Evolutionary conservation across 2,329 filamentous ascomycete species (phyloP), one percentile per base, ranked within the genome.

Genomic region (Arthrobotrys musiformis): DNA sequence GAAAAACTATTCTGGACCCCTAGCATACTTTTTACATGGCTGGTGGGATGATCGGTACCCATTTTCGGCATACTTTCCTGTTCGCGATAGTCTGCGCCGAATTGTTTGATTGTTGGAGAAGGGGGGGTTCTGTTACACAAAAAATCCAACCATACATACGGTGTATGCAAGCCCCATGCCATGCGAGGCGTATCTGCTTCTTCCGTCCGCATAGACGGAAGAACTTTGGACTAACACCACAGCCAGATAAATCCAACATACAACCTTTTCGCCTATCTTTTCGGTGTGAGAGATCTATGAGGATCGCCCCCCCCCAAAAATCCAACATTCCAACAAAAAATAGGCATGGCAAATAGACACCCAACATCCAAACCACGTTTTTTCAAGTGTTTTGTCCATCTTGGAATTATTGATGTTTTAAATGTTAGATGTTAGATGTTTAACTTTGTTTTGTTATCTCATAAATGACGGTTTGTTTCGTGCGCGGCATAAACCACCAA

Each of bases 351-450:
- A 19, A 42, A 8, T 1, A 42, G 17, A 13, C 11, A 19, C 4
- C 50, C 30, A 56, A 56, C 50, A 56, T 35, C 22, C n/a, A 7
- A 30, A 52, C 48, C 48, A 58, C 33, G 54, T 58, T 58, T 58
- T 58, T 33, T 33, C 9, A 9, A 3, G 15, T 24, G 44, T 48
- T 48, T 48, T 48, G 17, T 58, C 22, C 33, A 58, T n/a, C 19
- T 40, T 58, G 19, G 54, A 58, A 40, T 58, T 6, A 15, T 56
- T 33, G 3, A 1, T 17, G n/a, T n/a, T n/a, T n/a, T 15, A 58
- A 37, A 24, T 40, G 1, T 11, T 48, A n/a, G n/a, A n/a, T n/a
- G n/a, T 24, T 48, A 48, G 44, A 24, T 11, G 24, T 24, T 3
- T 24, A 48, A 15, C 4, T 48, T 13, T 2, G 7, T 8, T 24